Evolutionary conservation across 2,329 filamentous ascomycete species (phyloP), one percentile per base, ranked within the genome.

Genomic region (Aspergillus fumigatus): DNA sequence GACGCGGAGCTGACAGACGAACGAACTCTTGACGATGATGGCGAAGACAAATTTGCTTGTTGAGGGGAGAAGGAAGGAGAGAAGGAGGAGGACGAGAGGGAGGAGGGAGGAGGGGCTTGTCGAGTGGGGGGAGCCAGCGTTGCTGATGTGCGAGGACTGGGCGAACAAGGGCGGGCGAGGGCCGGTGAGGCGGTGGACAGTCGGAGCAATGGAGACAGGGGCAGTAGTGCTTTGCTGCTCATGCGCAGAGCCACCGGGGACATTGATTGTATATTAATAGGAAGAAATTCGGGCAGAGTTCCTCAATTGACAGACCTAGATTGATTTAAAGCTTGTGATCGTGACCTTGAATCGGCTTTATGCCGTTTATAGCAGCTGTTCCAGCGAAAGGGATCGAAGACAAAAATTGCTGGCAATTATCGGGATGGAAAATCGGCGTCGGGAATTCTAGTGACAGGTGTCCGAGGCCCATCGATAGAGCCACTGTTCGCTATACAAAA

Each of bases 121-220:
- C 61, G 72, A 65, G 69, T 72, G 73, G 69, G 72, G 72, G 73
- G 70, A 71, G 73, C 74, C 73, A 76, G 68, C 56, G 70, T 73
- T 67, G 69, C 66, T 63, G 69, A 69, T 68, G 67, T 70, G 67
- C 68, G 70, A 62, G 60, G 64, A 62, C 67, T 64, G 62, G 60
- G 57, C 58, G 54, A 63, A 52, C 59, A 56, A 63, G 59, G 59
- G 53, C 59, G 63, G 59, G 60, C 49, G 56, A 63, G 53, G 53
- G 58, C 57, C 56, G 63, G 65, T 65, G 58, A 70, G 67, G 70
- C 69, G 70, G 70, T 73, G 71, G 70, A 66, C 63, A 68, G 59
- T 67, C 70, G 70, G 67, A 58, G 67, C 58, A 70, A 72, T 59
- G 66, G 69, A 70, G 64, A 56, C 41, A 38, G 52, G 25, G 47